Evolutionary conservation across 2,329 filamentous ascomycete species (phyloP), one percentile per base, ranked within the genome.

Genomic region (Neurospora crassa): DNA sequence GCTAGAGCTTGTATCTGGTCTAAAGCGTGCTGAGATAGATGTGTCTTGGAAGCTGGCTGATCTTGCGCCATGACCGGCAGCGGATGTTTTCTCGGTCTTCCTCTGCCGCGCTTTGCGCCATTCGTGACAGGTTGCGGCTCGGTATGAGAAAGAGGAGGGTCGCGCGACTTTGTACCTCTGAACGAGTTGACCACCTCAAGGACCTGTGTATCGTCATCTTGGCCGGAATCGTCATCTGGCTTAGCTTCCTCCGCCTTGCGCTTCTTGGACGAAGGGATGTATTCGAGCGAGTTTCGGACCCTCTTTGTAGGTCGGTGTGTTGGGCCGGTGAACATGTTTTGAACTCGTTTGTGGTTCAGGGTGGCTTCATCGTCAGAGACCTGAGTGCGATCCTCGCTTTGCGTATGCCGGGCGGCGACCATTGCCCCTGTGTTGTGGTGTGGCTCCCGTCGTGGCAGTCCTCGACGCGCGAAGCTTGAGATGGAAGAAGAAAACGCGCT

Each of bases 401-500:
- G 24, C 53, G 24, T 5, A 29, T 68, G 37, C 67, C 70, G 67
- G 8, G 71, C 71, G 34, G 67, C 70, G 12, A 72, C 71, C 72
- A 73, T 73, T 29, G n/a, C n/a, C n/a, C n/a, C n/a, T n/a, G 42
- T 37, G 37, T 47, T n/a, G 12, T 8, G 34, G 24, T 47, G 67
- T 24, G 24, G 40, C 43, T 40, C 29, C 29, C 29, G 29, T 29
- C 24, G 67, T 14, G n/a, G 45, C 5, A 34, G 4, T 29, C 16
- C 41, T 69, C 41, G 40, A 41, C 40, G 20, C 40, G 29, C 4
- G 20, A 53, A 29, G 47, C 47, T 53, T 29, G 47, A 29, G 20
- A 3, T 53, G 47, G 12, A 14, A 24, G 45, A 24, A 53, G 20
- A 24, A 53, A 53, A 53, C 45, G 45, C 45, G 45, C 45, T 53